Base-by-base conservation (phyloP, 225 moss, liverwort and hornwort genomes). In the Takakia lepidozioides region DNA sequence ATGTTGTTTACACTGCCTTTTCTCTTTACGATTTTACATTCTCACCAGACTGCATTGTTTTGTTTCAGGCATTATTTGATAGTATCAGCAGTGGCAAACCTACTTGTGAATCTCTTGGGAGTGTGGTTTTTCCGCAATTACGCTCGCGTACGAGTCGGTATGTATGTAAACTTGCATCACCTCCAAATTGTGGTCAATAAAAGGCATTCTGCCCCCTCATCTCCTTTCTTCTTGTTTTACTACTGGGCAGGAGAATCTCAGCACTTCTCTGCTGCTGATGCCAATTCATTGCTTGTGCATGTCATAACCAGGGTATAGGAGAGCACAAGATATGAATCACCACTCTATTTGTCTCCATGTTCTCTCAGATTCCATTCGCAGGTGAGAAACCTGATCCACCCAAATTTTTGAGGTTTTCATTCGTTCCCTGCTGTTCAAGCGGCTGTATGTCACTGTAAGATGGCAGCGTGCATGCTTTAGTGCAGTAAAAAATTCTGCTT, bases 331-430 rank as follows among this genome's bases (percentile, higher is more conserved):
- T 66, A 84, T 93, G 32, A 93, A 93, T 72, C 73, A 85, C 49
- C 93, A 93, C 43, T 80, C 88, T 11, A 68, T 93, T 28, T 93
- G 88, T 62, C 75, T 93, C 55, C 88, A 93, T 40, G 93, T 93
- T 27, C 67, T 88, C 32, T 85, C 93, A 18, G 93, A 93, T 70
- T 93, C 93, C 43, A 74, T 93, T 51, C 80, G 93, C 28, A 89
- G 85, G 88, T 85, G 58, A 49, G 76, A 57, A 25, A 46, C 21
- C 11, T 15, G 27, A 25, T n/a, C n/a, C n/a, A n/a, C n/a, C n/a
- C n/a, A n/a, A n/a, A n/a, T n/a, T n/a, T n/a, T n/a, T n/a, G n/a
- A n/a, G n/a, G n/a, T n/a, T n/a, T n/a, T n/a, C n/a, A n/a, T n/a
- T n/a, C n/a, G n/a, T n/a, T n/a, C n/a, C n/a, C n/a, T n/a, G n/a